Base-by-base conservation (phyloP, 2,329 filamentous ascomycete species). In the Camptophora hylomeconis region DNA sequence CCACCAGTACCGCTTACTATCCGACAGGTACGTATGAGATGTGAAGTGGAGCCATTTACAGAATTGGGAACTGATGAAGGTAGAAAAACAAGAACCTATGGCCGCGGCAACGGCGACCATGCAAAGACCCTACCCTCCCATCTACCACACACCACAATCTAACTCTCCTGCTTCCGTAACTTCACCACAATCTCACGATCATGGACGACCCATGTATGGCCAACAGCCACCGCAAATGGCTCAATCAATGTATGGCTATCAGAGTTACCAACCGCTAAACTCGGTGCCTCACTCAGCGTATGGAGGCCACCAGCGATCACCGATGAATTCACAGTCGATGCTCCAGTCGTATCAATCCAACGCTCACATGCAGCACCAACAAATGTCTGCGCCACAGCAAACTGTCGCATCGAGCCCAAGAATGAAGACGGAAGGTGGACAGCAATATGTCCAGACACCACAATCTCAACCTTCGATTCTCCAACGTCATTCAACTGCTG, bases 141-240 rank as follows among this genome's bases (percentile, higher is more conserved):
- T 93, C 51, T 94, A 94, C 53, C 82, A 94, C 56, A 92, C 86
- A 11, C 84, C 86, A 31, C 86, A 94, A 60, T 92, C 86, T 32
- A 92, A 87, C 57, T 93, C 87, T 31, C 87, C 87, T 26, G 82
- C 83, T 20, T 92, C 86, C 28, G 86, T 94, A 46, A 80, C 86
- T 39, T 94, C 87, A 18, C 78, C 83, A 13, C 82, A 84, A 33
- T 70, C 75, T 32, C 84, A 93, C 57, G 87, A 95, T 50, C 82
- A 92, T 60, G 66, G 62, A 33, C 69, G 86, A 44, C 77, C 74
- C 46, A 71, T 95, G 51, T 95, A 94, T 56, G 77, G 73, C 19
- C 80, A 86, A 47, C 77, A 79, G 28, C 61, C 75, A 20, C 73
- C 79, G 32, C 81, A 89, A 54, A 72, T 92, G 56, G 70, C 81